Conservation (phyloP, 2,329 filamentous ascomycete species). For the Pseudodiploospora longispora region DNA sequence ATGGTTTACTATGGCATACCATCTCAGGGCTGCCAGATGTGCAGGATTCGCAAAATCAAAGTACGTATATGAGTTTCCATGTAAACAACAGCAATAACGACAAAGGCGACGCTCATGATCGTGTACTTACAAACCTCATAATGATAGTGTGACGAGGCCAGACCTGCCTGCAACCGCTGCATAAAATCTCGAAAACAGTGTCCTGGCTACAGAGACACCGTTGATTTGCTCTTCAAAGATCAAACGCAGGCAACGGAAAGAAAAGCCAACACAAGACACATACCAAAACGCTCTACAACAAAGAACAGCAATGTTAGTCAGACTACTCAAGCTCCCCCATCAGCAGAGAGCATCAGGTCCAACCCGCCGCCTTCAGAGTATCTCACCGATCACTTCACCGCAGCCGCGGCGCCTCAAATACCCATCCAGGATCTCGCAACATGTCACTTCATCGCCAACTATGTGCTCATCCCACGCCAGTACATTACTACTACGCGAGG, state of each 20-base stretch:
- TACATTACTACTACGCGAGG: conserved; percentile 35
- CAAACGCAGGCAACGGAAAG: conserved; percentile 58
- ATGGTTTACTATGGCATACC: conserved; percentile 60
- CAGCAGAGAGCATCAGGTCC: conserved; percentile 20
- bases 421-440: conserved; percentile 45
- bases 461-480: conserved; percentile 43
- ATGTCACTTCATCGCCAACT: conserved; percentile 53
- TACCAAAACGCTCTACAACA: conserved; percentile 28
- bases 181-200: conserved; percentile 53
- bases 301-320: conserved; percentile 4
- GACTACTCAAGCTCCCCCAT: too few species aligned
- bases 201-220: conserved; percentile 59
- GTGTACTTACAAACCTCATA: background rate
- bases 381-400: conserved; percentile 11
- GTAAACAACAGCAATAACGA: too few species aligned
- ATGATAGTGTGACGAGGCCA: conserved; percentile 55
- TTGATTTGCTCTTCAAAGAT: conserved; percentile 60
- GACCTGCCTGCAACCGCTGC: conserved; percentile 57
- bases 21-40: conserved; percentile 64
- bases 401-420: conserved; percentile 23
- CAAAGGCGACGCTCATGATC: background rate
- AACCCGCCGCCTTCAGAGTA: conserved; percentile 1
- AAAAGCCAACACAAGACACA: conserved; percentile 45
- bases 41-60: conserved; percentile 63
- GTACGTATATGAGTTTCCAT: conserved; percentile 27